These are phyloP conservation scores for Fistulinella prunicolor DNA, from an alignment of 768 basidiomycete species.

Conservation along the genomic window DNA sequence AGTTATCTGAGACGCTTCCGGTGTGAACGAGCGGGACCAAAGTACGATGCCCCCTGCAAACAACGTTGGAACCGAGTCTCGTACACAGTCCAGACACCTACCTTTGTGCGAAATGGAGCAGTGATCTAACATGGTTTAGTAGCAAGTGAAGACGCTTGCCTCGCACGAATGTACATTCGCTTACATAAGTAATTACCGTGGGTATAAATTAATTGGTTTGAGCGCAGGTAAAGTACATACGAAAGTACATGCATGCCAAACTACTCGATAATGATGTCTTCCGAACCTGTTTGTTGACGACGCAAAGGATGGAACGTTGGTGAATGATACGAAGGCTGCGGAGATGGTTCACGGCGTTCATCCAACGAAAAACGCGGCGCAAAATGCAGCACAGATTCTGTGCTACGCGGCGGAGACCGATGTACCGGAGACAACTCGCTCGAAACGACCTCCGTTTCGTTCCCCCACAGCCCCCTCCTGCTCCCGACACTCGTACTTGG, in stretches of 20 bases:
- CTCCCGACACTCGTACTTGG: slow-evolving; percentile 18
- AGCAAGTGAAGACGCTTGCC: background rate
- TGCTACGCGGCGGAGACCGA: slow-evolving; percentile 1
- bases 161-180: background rate
- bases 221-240: background rate
- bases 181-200: background rate
- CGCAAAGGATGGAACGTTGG: slow-evolving; percentile 24
- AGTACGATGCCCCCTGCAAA: slow-evolving; percentile 81
- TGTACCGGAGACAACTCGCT: slow-evolving; percentile 5
- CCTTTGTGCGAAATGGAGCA: slow-evolving; percentile 96
- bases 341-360: slow-evolving; percentile 6
- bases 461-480: slow-evolving; percentile 21
- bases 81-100: slow-evolving; percentile 23
- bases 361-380: slow-evolving; percentile 12
- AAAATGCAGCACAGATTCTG: slow-evolving; percentile 10
- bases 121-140: slow-evolving; percentile 77
- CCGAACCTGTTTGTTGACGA: slow-evolving; percentile 19
- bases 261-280: background rate
- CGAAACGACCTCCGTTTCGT: slow-evolving; percentile 14
- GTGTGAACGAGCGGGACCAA: slow-evolving; percentile 95
- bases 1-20: slow-evolving; percentile 68
- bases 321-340: slow-evolving; percentile 4
- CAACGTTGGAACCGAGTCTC: slow-evolving; percentile 4
- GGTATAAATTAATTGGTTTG: slow-evolving; percentile 8
- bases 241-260: slow-evolving; percentile 3